Evolutionary conservation across 23 red algal species (phyloP).

Genomic region (Chondrus crispus): DNA sequence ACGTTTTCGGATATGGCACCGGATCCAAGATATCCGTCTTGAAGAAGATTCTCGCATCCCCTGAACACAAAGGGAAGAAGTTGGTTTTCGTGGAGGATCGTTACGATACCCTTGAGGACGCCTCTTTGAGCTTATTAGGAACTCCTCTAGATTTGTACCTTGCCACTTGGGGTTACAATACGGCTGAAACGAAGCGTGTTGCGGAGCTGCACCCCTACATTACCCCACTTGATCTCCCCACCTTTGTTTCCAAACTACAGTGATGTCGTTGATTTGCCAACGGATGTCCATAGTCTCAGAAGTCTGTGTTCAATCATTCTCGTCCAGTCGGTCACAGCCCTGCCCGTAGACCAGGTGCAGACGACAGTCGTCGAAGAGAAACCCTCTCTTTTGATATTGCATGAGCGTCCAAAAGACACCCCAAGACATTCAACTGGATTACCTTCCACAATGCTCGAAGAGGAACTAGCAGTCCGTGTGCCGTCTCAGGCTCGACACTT

Average conservation of each 20-base stretch:
- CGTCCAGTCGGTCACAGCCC: no score
- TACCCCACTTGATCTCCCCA: conserved; percentile 68
- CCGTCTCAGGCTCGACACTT: background rate
- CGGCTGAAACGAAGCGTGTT: conserved; percentile 31
- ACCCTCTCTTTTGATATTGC: background rate
- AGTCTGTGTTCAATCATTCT: no score
- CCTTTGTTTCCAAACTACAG: conserved; percentile 90
- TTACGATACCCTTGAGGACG: conserved; percentile 82
- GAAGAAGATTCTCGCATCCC: conserved; percentile 74
- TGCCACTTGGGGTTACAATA: conserved; percentile 99
- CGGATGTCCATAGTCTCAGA: no score
- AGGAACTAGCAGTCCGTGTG: background rate
- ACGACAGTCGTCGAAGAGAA: no score
- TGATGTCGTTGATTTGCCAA: no score
- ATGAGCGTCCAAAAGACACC: background rate
- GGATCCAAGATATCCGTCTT: conserved; percentile 84
- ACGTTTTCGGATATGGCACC: conserved; percentile 71
- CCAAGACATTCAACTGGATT: background rate
- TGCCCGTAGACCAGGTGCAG: no score
- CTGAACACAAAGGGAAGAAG: conserved; percentile 39
- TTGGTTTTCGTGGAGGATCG: conserved; percentile 94
- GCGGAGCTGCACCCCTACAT: conserved; percentile 86
- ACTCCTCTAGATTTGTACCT: conserved; percentile 77
- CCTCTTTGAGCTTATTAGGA: conserved; percentile 83
- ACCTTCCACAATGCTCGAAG: background rate